Base-by-base conservation (phyloP, 2,329 filamentous ascomycete species). In the Lomentospora prolificans region DNA sequence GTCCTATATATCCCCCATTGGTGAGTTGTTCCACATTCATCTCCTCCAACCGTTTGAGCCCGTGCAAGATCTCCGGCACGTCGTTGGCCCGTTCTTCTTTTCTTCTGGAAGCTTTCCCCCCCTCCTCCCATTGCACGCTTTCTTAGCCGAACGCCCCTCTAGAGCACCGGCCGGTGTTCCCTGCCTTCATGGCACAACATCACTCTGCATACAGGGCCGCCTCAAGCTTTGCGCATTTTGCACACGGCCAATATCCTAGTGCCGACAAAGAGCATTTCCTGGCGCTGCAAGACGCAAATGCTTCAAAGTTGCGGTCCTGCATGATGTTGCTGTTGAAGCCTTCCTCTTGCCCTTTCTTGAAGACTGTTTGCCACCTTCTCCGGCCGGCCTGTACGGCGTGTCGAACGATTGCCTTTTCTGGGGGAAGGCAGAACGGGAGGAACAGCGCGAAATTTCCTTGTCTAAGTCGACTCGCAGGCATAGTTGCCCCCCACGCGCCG, bases 1-100 rank as follows among this genome's bases (percentile, higher is more conserved):
- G 59, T 74, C 72, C 59, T 78, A 74, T 69, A 72, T 81, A 61
- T 72, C 70, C 63, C 79, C 78, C 67, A 78, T 81, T 69, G 79
- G 79, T 81, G 69, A 76, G 78, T 63, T 58, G 62, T 63, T 62
- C 62, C 68, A 65, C 61, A 62, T 59, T 58, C 60, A 63, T 61
- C 63, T 60, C 64, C 58, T 62, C 63, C 68, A 78, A 73, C 76
- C 75, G 75, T 74, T 72, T 70, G 62, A 66, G 67, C 72, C 72
- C 72, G 77, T 78, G 73, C 72, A 63, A 59, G 65, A 66, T 71
- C 67, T 62, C 61, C 64, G 64, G 62, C 53, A 62, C 73, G 60
- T 66, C 67, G 76, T 79, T 79, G 75, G 76, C 69, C 70, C 28
- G 19, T 51, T 31, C n/a, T 22, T 19, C 27, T 48, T 55, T 48